Base-by-base conservation (phyloP, 2,329 filamentous ascomycete species). In the Epichloe scottii region DNA sequence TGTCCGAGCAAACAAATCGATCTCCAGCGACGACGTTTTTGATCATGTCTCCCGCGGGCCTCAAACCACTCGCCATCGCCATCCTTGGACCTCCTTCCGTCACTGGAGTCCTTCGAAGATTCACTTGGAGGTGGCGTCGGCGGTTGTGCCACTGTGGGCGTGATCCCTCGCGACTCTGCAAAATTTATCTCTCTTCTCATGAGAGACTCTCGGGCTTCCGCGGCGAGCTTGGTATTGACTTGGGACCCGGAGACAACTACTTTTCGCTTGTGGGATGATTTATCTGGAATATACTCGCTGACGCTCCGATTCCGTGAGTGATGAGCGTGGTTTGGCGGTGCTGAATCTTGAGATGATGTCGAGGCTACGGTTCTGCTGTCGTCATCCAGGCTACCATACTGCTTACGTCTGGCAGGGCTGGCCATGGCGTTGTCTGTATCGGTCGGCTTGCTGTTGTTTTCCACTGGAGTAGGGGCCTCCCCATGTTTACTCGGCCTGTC, bases 81-180 rank as follows among this genome's bases (percentile, higher is more conserved):
- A 39, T 67, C 69, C 57, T 71, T 73, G 17, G 67, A 60, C 50
- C 65, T 64, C 43, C 74, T 69, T 50, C 60, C 63, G 41, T 73
- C 68, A 43, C 64, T 63, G 3, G 64, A 66, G 30, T 72, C 70
- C 49, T 63, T 69, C 4, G 79, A 81, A 58, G 72, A 89, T 71
- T 87, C 86, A 62, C 86, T 93, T 6, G 86, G 82, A 7, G 89
- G 89, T 33, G 91, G 89, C 0, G 88, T 94, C 1, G 89, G 89
- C 50, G 78, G 84, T 60, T 79, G 77, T 21, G 75, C 68, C n/a
- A 79, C 69, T 15, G 71, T 62, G 2, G 77, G 69, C 1, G 81
- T 78, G 49, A 95, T 72, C 7, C 90, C 89, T 56, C 90, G 79
- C 39, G 87, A 81, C 40, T 85, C 78, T 1, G 89, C 89, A 14